Conservation (phyloP, 1,139 yeast species). For the Kurtzmaniella quercitrusa region DNA sequence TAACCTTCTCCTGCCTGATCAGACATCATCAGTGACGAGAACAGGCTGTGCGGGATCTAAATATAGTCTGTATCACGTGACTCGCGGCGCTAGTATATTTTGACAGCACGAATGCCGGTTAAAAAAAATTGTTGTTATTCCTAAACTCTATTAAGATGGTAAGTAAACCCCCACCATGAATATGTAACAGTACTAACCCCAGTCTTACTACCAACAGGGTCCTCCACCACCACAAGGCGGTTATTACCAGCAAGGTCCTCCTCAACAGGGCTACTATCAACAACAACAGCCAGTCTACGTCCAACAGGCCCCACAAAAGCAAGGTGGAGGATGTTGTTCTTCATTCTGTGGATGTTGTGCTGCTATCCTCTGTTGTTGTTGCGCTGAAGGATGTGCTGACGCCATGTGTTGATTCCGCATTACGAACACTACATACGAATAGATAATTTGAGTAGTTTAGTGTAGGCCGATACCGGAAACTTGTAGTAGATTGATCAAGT, state of each 20-base stretch:
- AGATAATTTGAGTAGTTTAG: background rate
- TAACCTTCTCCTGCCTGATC: background rate
- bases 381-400: constrained; percentile 35
- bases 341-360: constrained; percentile 42
- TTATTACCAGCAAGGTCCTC: constrained; percentile 31
- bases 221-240: constrained; percentile 29
- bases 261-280: constrained; percentile 26
- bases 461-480: too few species aligned
- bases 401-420: background rate
- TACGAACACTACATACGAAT: background rate
- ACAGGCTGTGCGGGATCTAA: background rate
- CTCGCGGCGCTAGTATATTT: background rate
- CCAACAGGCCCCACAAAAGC: constrained; percentile 29
- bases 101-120: background rate
- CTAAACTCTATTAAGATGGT: constrained; percentile 1
- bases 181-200: background rate
- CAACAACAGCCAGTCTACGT: constrained; percentile 42
- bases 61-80: background rate
- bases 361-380: constrained; percentile 43
- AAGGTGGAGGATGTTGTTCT: constrained; percentile 34
- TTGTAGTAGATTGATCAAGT: too few species aligned
- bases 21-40: background rate
- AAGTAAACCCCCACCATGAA: background rate
- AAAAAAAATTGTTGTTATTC: background rate
- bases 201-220: constrained; percentile 29